phyloP scores from a whole-genome alignment of 2,329 filamentous ascomycete genomes.

The Lanzia echinophila region DNA sequence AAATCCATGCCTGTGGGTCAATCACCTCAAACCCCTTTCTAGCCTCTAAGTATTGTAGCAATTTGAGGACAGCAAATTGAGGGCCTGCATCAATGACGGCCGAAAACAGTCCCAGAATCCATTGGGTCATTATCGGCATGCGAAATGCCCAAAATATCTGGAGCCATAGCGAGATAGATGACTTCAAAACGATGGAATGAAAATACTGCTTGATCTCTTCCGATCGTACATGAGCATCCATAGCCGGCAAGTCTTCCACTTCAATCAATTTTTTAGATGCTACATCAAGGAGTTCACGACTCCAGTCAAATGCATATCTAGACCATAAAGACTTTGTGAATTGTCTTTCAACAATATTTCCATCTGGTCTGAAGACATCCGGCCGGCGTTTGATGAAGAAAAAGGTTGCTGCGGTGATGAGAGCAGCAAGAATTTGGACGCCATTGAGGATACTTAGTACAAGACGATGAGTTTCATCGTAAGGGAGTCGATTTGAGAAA shows the following conservation, averaged over 20 bases:
- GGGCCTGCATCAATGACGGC: conserved; percentile 18
- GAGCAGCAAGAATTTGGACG: conserved; percentile 14
- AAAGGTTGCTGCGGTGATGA: conserved; percentile 9
- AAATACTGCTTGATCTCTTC: conserved; percentile 43
- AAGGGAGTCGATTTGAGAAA: not conserved
- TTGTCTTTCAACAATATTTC: conserved; percentile 54
- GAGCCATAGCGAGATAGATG: conserved; percentile 45
- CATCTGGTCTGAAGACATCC: conserved; percentile 51
- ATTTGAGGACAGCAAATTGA: conserved; percentile 18
- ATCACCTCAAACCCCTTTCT: conserved; percentile 13
- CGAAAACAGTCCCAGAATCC: conserved; percentile 12
- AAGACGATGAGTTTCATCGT: not conserved
- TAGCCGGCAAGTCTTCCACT: conserved; percentile 52
- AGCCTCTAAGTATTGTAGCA: conserved; percentile 19
- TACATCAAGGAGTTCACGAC: conserved; percentile 43
- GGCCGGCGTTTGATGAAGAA: conserved; percentile 54
- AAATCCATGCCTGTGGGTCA: conserved; percentile 17
- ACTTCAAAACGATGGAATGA: conserved; percentile 37
- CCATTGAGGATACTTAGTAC: conserved; percentile 4
- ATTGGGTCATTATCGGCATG: conserved; percentile 37
- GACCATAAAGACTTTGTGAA: conserved; percentile 52
- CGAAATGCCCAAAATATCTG: conserved; percentile 36
- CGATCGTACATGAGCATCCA: conserved; percentile 47
- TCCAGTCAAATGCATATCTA: conserved; percentile 61
- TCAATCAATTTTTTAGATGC: conserved; percentile 54